Percentiles rank a stretch among this genome's conserved stretches.
Evolutionary conservation across 345 rosid genomes (phyloP).

Genomic region (Eutrema heterophyllum): DNA sequence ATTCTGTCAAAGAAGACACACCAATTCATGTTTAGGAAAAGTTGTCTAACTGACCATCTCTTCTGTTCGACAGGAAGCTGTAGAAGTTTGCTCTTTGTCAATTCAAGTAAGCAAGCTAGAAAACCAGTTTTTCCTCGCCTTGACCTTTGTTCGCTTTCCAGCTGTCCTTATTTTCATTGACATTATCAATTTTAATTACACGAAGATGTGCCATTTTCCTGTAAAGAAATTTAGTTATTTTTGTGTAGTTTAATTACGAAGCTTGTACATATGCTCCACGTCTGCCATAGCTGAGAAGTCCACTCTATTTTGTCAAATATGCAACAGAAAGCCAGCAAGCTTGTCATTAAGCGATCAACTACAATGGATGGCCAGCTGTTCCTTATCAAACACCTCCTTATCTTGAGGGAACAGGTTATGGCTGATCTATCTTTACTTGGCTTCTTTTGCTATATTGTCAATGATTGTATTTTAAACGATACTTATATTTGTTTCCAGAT

Average conservation of each 20-base stretch:
- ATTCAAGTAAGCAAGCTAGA: slow-evolving; percentile 66
- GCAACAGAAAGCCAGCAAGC: slow-evolving; percentile 85
- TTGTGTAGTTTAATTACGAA: neutral
- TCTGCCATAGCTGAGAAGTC: slow-evolving; percentile 4
- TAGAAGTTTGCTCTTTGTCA: slow-evolving; percentile 84
- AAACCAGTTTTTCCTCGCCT: slow-evolving; percentile 1
- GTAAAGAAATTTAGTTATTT: neutral
- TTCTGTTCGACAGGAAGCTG: slow-evolving; percentile 75
- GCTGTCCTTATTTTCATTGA: neutral
- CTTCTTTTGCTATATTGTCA: slow-evolving; percentile 8
- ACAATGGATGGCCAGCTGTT: slow-evolving; percentile 94
- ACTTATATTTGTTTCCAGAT: slow-evolving; percentile 47
- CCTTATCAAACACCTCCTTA: slow-evolving; percentile 88
- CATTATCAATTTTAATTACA: neutral
- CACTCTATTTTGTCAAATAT: slow-evolving; percentile 14
- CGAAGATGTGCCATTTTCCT: neutral
- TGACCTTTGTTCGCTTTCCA: slow-evolving; percentile 2
- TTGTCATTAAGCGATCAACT: slow-evolving; percentile 67
- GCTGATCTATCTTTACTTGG: slow-evolving; percentile 17
- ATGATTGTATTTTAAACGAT: neutral
- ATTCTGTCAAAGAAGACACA: slow-evolving; percentile 3
- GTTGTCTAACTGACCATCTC: slow-evolving; percentile 14
- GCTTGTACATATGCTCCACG: neutral
- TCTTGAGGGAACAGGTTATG: slow-evolving; percentile 90
- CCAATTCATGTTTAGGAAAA: neutral